These are phyloP conservation scores for Penicillium malachiteum DNA, from an alignment of 495 filamentous ascomycete genomes.

Conservation along the genomic window DNA sequence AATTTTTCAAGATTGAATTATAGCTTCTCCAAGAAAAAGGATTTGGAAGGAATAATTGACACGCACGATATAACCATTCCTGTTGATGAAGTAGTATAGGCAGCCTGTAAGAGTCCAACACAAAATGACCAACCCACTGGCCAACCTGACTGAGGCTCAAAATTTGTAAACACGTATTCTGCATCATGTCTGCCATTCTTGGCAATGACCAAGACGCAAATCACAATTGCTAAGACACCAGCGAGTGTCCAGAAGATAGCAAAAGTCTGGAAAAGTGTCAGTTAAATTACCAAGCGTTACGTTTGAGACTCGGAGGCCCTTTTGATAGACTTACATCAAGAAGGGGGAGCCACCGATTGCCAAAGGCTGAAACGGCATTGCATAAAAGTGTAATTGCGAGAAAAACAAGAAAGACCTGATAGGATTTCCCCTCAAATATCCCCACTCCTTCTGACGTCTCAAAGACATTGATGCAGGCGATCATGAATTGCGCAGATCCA, in stretches of 20 bases:
- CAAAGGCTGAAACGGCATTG: constrained; percentile 19
- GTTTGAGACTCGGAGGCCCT: not conserved
- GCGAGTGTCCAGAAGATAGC: constrained; percentile 59
- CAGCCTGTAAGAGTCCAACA: constrained; percentile 54
- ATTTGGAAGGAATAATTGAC: no score
- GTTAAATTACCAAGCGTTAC: not conserved
- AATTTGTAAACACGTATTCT: constrained; percentile 56
- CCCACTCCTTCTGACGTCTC: constrained; percentile 39
- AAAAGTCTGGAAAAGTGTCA: constrained; percentile 41
- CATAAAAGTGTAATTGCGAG: constrained; percentile 52
- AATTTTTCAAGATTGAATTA: no score
- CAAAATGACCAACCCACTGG: constrained; percentile 58
- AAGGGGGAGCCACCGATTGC: constrained; percentile 31
- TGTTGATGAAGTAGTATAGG: constrained; percentile 53
- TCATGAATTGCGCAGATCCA: constrained; percentile 22
- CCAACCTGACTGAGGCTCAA: constrained; percentile 54
- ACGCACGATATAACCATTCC: constrained; percentile 36
- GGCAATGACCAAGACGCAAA: constrained; percentile 53
- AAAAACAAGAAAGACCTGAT: constrained; percentile 56
- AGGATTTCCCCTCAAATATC: constrained; percentile 16
- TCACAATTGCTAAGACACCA: constrained; percentile 54
- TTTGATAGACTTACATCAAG: constrained; percentile 51
- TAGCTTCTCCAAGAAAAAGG: no score
- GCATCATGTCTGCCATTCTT: constrained; percentile 41
- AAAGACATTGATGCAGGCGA: constrained; percentile 26